Base-by-base conservation (phyloP, 805 yeast species). In the Ogataea paraovalis region DNA sequence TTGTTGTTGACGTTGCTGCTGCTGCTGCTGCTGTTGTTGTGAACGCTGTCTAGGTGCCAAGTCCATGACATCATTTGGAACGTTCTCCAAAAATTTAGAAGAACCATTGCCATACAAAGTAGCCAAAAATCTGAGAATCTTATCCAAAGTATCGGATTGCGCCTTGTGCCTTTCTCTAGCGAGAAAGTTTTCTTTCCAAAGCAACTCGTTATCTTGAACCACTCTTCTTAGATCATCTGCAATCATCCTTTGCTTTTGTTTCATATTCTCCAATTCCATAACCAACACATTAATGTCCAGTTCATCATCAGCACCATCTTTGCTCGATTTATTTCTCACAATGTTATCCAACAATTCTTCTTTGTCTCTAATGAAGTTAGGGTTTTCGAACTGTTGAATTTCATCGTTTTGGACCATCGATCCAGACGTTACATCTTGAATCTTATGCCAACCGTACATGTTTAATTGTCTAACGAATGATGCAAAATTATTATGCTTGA, bases 391-490 rank as follows among this genome's bases (percentile, higher is more conserved):
- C 66, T 90, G 95, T 87, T 91, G 85, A 46, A 82, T 77, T 59
- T 94, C 98, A 47, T 91, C 97, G 38, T 69, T 68, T 48, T 70
- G 74, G 47, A 77, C 74, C 49, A 82, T 68, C 4, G 91, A 77
- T 2, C 95, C 97, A 22, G 85, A 77, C 48, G 71, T 86, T 20
- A 91, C 81, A 67, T 94, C 98, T 67, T 94, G 99, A 3, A 94
- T 94, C 68, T 94, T 94, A 71, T 91, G 98, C 97, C 97, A 94
- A 10, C 99, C 99, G 64, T 94, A 94, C 99, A 94, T 92, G 68
- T 92, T 92, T 59, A 92, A 74, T 64, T 92, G 99, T 52, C 99
- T 80, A 14, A 94, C 98, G 74, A 94, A 94, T 28, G 94, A 83
- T 19, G 98, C 95, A 69, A 94, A 91, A 64, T 94, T 92, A 51